Conservation (phyloP, 345 rosid species). For the Eucalyptus globulus region DNA sequence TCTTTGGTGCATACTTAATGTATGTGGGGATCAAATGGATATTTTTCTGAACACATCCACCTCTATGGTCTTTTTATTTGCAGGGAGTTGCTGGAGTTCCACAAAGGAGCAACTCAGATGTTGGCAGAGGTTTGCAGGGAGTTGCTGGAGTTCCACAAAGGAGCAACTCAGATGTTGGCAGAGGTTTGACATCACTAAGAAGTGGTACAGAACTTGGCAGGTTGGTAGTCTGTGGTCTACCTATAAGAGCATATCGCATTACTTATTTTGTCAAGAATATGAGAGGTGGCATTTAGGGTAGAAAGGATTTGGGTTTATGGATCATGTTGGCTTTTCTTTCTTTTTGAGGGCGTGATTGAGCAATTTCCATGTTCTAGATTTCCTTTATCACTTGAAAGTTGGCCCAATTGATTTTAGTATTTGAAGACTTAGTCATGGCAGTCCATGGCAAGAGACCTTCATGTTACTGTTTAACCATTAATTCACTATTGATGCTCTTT, state of each 20-base stretch:
- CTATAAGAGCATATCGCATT: not conserved
- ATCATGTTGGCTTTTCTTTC: not conserved
- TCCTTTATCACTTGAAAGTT: not conserved
- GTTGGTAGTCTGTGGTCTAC: conserved; percentile 13
- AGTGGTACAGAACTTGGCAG: conserved; percentile 62
- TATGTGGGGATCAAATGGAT: conserved; percentile 56
- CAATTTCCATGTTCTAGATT: not conserved
- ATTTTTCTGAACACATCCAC: not conserved
- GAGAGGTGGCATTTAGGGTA: not conserved
- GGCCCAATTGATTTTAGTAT: not conserved
- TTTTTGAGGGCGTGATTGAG: not conserved
- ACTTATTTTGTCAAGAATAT: not conserved
- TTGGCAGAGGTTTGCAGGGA: conserved; percentile 26
- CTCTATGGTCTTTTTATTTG: not conserved
- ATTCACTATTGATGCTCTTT: not conserved
- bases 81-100: conserved; percentile 13
- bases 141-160: conserved; percentile 28
- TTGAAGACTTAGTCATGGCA: not conserved
- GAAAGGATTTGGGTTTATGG: not conserved
- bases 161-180: conserved; percentile 24
- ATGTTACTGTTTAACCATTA: not conserved
- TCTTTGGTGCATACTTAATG: not conserved
- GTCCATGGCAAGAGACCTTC: not conserved
- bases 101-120: no score
- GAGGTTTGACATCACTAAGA: conserved; percentile 43